Evolutionary conservation across 352 stramenopile species (phyloP).

Genomic region (Globisporangium abappressorium): DNA sequence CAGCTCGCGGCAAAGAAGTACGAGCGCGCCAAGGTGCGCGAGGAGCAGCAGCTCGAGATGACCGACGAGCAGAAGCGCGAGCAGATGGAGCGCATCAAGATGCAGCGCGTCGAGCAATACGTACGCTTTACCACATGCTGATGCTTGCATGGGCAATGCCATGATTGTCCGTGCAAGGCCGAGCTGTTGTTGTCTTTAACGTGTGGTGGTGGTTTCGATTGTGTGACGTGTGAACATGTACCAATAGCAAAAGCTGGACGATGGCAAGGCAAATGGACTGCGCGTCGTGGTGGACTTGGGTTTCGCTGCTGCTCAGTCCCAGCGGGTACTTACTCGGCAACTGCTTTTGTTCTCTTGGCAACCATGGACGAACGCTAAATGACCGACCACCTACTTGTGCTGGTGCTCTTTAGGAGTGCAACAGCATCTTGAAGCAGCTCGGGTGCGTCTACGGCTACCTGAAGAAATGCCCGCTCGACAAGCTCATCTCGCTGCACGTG

Average conservation of each 20-base stretch:
- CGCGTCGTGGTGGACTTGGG: slow-evolving; percentile 67
- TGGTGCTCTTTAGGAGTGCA: slow-evolving; percentile 40
- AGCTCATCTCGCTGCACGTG: slow-evolving; percentile 58
- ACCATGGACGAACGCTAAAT: too few species aligned
- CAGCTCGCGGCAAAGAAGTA: slow-evolving; percentile 26
- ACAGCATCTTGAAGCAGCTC: slow-evolving; percentile 84
- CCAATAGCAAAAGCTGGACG: slow-evolving; percentile 70
- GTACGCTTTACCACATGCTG: slow-evolving; percentile 17
- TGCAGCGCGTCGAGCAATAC: slow-evolving; percentile 78
- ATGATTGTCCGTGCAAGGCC: too few species aligned
- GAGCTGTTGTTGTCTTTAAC: not conserved
- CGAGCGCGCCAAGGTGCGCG: slow-evolving; percentile 13
- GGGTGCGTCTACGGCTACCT: slow-evolving; percentile 73
- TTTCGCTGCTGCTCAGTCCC: slow-evolving; percentile 47
- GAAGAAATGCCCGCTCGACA: slow-evolving; percentile 63
- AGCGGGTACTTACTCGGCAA: slow-evolving; percentile 28
- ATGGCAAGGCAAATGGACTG: slow-evolving; percentile 32
- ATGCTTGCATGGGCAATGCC: too few species aligned
- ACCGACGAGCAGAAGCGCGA: slow-evolving; percentile 46
- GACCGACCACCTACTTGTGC: too few species aligned
- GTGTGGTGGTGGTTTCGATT: slow-evolving; percentile 1
- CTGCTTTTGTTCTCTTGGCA: too few species aligned
- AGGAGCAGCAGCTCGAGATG: slow-evolving; percentile 20
- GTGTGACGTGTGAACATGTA: not conserved
- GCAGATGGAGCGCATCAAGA: slow-evolving; percentile 52